These are phyloP conservation scores for Rusavskia elegans DNA, from an alignment of 495 filamentous ascomycete species.

Conservation along the genomic window DNA sequence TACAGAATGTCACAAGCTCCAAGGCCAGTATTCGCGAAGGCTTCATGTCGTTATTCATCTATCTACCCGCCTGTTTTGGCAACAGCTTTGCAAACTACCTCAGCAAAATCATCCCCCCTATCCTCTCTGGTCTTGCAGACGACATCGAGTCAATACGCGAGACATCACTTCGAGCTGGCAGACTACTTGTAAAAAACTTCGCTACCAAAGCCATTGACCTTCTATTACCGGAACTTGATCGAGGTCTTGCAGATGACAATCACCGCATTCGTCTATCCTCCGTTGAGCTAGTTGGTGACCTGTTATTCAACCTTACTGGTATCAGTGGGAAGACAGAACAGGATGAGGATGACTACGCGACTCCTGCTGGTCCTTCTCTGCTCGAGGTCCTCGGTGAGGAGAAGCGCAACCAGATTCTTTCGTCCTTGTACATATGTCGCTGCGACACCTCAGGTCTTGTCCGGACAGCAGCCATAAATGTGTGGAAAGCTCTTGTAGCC, in stretches of 20 bases:
- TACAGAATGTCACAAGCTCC: constrained; percentile 87
- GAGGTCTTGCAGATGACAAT: constrained; percentile 86
- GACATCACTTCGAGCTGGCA: constrained; percentile 79
- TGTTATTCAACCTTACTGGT: constrained; percentile 94
- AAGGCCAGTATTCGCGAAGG: constrained; percentile 87
- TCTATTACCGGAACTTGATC: constrained; percentile 83
- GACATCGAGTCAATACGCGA: constrained; percentile 92
- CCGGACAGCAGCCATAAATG: constrained; percentile 72
- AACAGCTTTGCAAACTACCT: constrained; percentile 97
- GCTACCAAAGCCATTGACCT: constrained; percentile 87
- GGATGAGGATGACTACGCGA: constrained; percentile 62
- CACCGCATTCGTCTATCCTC: constrained; percentile 95
- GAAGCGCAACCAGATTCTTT: constrained; percentile 86
- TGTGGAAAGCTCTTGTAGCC: constrained; percentile 95
- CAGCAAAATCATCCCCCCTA: constrained; percentile 88
- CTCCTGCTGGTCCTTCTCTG: constrained; percentile 77
- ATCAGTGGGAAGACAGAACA: constrained; percentile 72
- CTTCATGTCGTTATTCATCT: constrained; percentile 99
- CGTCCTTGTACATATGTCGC: constrained; percentile 89
- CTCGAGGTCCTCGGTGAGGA: constrained; percentile 90
- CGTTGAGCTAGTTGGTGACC: constrained; percentile 89
- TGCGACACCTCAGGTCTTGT: constrained; percentile 92
- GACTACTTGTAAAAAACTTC: constrained; percentile 94
- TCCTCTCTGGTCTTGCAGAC: constrained; percentile 85
- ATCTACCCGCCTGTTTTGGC: constrained; percentile 94